A percentile compares a stretch with the other conserved stretches of the same genome.
Conservation (phyloP, 257 asterid species). For the Capsicum baccatum region DNA sequence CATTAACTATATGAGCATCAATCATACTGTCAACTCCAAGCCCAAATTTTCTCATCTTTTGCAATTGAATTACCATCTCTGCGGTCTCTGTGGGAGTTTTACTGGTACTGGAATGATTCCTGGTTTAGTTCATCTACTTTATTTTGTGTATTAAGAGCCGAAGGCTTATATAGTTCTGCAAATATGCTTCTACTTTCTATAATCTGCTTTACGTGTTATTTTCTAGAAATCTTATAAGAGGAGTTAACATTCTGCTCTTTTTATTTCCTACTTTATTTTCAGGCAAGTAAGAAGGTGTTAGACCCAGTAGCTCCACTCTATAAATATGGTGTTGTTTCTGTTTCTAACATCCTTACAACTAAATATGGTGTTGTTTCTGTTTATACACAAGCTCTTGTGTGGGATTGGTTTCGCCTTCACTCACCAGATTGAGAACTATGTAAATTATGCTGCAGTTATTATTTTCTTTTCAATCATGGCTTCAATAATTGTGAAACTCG, state of each 20-base stretch:
- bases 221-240: conserved; percentile 24
- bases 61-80: conserved; percentile 95
- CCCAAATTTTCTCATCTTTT: conserved; percentile 74
- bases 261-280: conserved; percentile 29
- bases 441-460: conserved; percentile 36
- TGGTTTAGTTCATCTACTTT: conserved; percentile 19
- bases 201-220: conserved; percentile 3
- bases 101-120: conserved; percentile 60
- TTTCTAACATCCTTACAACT: conserved; percentile 92
- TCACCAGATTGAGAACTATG: conserved; percentile 92
- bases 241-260: conserved; percentile 4
- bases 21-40: no score
- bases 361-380: background rate
- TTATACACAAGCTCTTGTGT: conserved; percentile 36
- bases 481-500: background rate
- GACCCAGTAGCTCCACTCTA: conserved; percentile 97
- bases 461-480: background rate
- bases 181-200: background rate
- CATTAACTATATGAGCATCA: no score
- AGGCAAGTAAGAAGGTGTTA: conserved; percentile 78
- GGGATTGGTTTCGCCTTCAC: conserved; percentile 84
- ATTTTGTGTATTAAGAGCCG: conserved; percentile 22
- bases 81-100: conserved; percentile 83
- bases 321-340: conserved; percentile 77
- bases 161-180: background rate